Percentiles rank a stretch among this genome's conserved stretches.
Conservation (phyloP, 345 rosid genomes). For the Lumnitzera racemosa region DNA sequence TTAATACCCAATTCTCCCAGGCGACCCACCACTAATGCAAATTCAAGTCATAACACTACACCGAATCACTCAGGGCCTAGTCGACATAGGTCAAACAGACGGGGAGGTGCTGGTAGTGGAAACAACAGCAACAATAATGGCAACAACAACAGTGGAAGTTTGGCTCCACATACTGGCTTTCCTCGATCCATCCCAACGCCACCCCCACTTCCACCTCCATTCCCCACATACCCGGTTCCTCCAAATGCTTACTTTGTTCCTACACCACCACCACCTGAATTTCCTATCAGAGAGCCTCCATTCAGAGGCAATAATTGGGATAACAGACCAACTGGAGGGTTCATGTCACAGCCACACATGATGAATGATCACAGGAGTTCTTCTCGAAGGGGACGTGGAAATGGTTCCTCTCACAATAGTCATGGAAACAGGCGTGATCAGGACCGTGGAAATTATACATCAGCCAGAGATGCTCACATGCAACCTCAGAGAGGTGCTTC, state of each 20-base stretch:
- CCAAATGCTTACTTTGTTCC: conserved; percentile 26
- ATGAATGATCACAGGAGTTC: conserved; percentile 33
- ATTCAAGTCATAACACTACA: conserved; percentile 15
- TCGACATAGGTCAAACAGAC: conserved; percentile 29
- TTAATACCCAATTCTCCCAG: conserved; percentile 21
- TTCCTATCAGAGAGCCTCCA: conserved; percentile 26
- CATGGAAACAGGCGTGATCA: conserved; percentile 40
- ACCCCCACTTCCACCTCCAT: conserved; percentile 32
- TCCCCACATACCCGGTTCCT: conserved; percentile 21
- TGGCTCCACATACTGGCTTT: conserved; percentile 17
- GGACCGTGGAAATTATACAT: conserved; percentile 38
- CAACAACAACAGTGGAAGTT: conserved; percentile 15
- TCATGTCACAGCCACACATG: conserved; percentile 28
- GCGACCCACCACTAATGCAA: conserved; percentile 16
- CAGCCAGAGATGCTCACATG: conserved; percentile 37
- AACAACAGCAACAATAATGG: too few relatives aligned
- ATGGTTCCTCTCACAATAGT: conserved; percentile 30
- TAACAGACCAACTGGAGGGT: conserved; percentile 33
- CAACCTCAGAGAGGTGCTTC: conserved; percentile 37
- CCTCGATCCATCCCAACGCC: conserved; percentile 24
- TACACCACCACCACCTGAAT: conserved; percentile 24
- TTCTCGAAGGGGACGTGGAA: conserved; percentile 45
- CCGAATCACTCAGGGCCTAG: conserved; percentile 20
- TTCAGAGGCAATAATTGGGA: conserved; percentile 40
- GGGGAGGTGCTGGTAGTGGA: conserved; percentile 20